phyloP scores from a whole-genome alignment of 2,329 filamentous ascomycete species.

The Alternaria angustiovoidea region DNA sequence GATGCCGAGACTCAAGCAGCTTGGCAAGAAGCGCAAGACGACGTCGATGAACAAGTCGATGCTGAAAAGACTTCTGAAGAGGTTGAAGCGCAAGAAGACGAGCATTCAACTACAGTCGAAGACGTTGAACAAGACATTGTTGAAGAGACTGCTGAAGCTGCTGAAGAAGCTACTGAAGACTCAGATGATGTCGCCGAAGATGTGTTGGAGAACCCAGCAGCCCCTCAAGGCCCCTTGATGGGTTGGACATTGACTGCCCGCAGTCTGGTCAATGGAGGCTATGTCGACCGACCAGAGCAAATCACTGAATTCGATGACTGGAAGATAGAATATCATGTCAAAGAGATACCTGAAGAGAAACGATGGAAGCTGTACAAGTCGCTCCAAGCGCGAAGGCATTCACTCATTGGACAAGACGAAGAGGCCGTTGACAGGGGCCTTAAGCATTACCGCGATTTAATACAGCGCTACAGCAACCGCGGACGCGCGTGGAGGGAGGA shows the following conservation, averaged over 20 bases:
- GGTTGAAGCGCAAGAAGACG: conserved; percentile 4
- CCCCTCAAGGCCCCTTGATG: conserved; percentile 57
- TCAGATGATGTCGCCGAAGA: neutral
- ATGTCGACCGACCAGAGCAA: conserved; percentile 67
- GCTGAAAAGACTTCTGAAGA: conserved; percentile 33
- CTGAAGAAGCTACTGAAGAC: conserved; percentile 5
- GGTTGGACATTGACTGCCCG: conserved; percentile 76
- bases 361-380: conserved; percentile 34
- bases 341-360: conserved; percentile 56
- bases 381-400: conserved; percentile 65
- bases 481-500: conserved; percentile 67
- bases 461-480: conserved; percentile 59
- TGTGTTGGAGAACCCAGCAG: neutral
- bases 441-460: conserved; percentile 55
- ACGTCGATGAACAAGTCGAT: conserved; percentile 44
- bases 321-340: conserved; percentile 80
- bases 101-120: neutral
- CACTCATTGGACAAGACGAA: conserved; percentile 50
- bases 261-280: conserved; percentile 74
- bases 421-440: conserved; percentile 49
- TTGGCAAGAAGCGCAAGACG: conserved; percentile 44
- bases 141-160: neutral
- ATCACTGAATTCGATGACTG: conserved; percentile 64
- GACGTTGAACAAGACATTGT: neutral
- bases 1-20: conserved; percentile 39